Base-by-base conservation (phyloP, 257 asterid species). In the Jaltomata sinuosa region DNA sequence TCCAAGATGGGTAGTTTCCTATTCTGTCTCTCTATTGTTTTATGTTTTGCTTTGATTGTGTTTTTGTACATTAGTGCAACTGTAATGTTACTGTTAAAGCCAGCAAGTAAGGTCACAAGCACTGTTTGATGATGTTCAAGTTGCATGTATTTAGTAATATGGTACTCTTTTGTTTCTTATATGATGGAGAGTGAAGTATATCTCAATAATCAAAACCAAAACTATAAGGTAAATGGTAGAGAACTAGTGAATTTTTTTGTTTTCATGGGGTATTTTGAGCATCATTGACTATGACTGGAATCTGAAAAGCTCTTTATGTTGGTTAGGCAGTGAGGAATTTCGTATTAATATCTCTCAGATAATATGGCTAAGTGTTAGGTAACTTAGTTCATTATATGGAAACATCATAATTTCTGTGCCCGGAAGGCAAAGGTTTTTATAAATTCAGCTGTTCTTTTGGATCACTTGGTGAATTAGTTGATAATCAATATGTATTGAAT, bases 121-220 rank as follows among this genome's bases (percentile, higher is more conserved):
- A 32, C 53, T 64, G 85, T 83, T 52, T 19, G 69, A 74, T 84
- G 34, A 72, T 79, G 91, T 83, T 85, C 79, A 87, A 36, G 21
- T 53, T 89, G 89, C 89, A 82, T 21, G 31, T 65, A 22, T 40
- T 22, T 82, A 25, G 85, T 55, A 53, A 61, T 85, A 79, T 67
- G 27, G 84, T 83, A 53, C 42, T n/a, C 49, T 82, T 64, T 82
- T 64, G 34, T 67, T 82, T 64, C 14, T 64, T 31, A 42, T 45
- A 25, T 64, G 61, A 14, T n/a, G 25, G 31, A 5, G 6, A 76
- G 18, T 45, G 40, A 74, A 32, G 5, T 29, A 29, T 3, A 64
- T 64, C 38, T 18, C 36, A 64, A 64, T 1, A 5, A 32, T 16
- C 8, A 8, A 18, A 7, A 7, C 8, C 19, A 29, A 55, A 5